A percentile compares a stretch with the other conserved stretches of the same genome.
Evolutionary conservation across 1,139 yeast species (phyloP).

Genomic region (Pichia sp.): DNA sequence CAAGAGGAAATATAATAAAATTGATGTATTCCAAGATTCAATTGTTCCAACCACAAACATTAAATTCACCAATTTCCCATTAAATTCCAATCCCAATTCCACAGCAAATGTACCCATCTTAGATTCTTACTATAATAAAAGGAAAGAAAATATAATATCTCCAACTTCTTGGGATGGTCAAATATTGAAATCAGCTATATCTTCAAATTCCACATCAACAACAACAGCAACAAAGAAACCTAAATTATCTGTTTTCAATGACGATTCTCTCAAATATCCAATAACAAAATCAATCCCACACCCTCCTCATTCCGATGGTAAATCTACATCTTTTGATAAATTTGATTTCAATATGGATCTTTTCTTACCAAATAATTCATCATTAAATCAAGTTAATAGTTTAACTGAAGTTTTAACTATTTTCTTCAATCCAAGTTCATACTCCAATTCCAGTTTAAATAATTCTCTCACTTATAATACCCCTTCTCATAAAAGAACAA

Average conservation of each 20-base stretch:
- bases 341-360: conserved; percentile 56
- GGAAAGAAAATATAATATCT: conserved; percentile 56
- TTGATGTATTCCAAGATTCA: conserved; percentile 17
- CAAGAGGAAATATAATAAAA: conserved; percentile 14
- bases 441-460: not conserved
- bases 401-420: conserved; percentile 11
- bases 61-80: conserved; percentile 3
- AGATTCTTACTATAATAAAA: conserved; percentile 44
- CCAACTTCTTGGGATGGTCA: conserved; percentile 69
- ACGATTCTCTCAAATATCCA: conserved; percentile 20
- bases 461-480: conserved; percentile 4
- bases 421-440: conserved; percentile 4
- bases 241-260: conserved; percentile 21
- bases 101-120: too few species aligned
- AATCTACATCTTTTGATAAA: conserved; percentile 46
- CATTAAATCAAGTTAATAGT: conserved; percentile 21
- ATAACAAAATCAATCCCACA: conserved; percentile 38
- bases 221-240: not conserved
- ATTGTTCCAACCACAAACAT: not conserved
- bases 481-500: conserved; percentile 9
- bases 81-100: not conserved
- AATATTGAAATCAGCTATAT: conserved; percentile 28
- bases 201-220: conserved; percentile 18
- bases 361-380: conserved; percentile 35
- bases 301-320: conserved; percentile 44